A percentile compares a stretch with the other conserved stretches of the same genome.
phyloP scores from a whole-genome alignment of 2,329 filamentous ascomycete genomes.

The Albifimbria verrucaria region DNA sequence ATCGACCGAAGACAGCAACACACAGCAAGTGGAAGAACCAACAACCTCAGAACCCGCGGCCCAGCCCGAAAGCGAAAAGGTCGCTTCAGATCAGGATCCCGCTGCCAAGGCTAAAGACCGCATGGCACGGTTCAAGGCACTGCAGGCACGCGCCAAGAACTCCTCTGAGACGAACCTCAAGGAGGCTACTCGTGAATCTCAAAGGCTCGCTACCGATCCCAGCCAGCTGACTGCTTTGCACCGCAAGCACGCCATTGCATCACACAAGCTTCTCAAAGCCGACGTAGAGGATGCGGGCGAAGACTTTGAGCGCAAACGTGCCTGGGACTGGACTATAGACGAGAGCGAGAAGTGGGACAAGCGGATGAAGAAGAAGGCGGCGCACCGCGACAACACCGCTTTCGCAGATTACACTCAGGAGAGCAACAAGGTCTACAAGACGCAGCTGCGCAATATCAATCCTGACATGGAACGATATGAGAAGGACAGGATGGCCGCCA shows the following conservation, averaged over 20 bases:
- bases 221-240: conserved; percentile 73
- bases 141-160: conserved; percentile 75
- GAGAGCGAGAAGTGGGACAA: conserved; percentile 94
- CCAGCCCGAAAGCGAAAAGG: background rate
- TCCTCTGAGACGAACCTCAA: conserved; percentile 74
- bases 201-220: conserved; percentile 74
- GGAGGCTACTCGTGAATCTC: conserved; percentile 79
- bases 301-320: conserved; percentile 95
- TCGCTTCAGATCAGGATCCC: conserved; percentile 22
- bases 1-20: conserved; percentile 12
- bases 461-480: conserved; percentile 84
- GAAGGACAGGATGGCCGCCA: conserved; percentile 76
- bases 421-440: conserved; percentile 89
- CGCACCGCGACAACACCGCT: conserved; percentile 77
- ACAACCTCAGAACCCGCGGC: background rate
- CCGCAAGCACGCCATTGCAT: conserved; percentile 81
- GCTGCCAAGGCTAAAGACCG: conserved; percentile 59
- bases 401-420: conserved; percentile 89
- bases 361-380: conserved; percentile 80
- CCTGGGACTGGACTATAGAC: conserved; percentile 98
- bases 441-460: conserved; percentile 74
- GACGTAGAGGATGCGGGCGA: conserved; percentile 81
- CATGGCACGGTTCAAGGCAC: conserved; percentile 78
- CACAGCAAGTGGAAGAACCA: too few species aligned
- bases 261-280: conserved; percentile 89